Base-by-base conservation (phyloP, 106 monocot species). In the Apostasia ramifera region DNA sequence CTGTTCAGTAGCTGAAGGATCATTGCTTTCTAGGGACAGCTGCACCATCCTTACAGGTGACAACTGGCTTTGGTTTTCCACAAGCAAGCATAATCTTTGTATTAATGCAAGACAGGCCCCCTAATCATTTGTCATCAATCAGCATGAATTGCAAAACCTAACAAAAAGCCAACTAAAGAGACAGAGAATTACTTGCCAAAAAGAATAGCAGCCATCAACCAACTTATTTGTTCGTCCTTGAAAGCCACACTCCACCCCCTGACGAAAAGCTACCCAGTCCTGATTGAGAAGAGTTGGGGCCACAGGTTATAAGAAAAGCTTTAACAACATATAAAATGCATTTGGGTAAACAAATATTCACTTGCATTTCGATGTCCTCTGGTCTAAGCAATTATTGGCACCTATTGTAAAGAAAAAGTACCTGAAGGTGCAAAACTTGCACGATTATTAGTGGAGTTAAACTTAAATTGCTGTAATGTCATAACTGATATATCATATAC, bases 121-220 rank as follows among this genome's bases (percentile, higher is more conserved):
- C 97, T 97, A 67, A 55, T 69, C 14, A 59, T 26, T 67, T 72
- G 13, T 5, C 11, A 49, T 57, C 67, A 40, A 1, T 66, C 57
- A 51, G 9, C 46, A 44, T 8, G 46, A 45, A 43, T 70, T 49
- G 15, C 2, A 71, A 69, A 44, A 10, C 40, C 4, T 6, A 56
- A 26, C 53, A 71, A 69, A 49, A 38, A 44, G 1, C 9, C 15
- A 41, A 40, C 15, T 6, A 44, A 69, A 59, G 51, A 55, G 63
- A 58, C 70, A 75, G 69, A 67, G 57, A 66, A 72, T 85, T 84
- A 97, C 97, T 82, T 93, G 97, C 97, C 98, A 98, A 90, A 93
- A 98, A 47, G 98, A 90, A 68, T 98, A 98, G 81, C 98, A 98
- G 66, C 98, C 98, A 82, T 98, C 98, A 66, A 98, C 98, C 70